Conservation (phyloP, 2,329 filamentous ascomycete species). For the Alternaria ethzedia region DNA sequence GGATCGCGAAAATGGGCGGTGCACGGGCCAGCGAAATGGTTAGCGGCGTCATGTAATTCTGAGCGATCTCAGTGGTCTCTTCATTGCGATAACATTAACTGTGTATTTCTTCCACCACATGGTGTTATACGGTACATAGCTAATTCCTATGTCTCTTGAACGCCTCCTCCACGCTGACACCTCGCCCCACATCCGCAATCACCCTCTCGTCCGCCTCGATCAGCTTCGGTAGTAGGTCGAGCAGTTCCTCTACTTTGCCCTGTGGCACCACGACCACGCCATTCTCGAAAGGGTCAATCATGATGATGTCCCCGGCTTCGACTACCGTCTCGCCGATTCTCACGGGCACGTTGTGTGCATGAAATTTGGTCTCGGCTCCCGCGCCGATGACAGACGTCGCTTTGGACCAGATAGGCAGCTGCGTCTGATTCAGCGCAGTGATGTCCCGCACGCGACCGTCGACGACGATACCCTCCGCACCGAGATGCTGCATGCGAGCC, state of each 20-base stretch:
- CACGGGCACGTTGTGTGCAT: conserved; percentile 56
- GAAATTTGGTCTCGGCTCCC: conserved; percentile 63
- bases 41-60: conserved; percentile 33
- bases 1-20: conserved; percentile 31
- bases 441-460: conserved; percentile 73
- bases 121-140: not conserved
- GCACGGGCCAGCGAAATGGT: conserved; percentile 19
- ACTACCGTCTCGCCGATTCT: conserved; percentile 48
- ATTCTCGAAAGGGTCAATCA: conserved; percentile 70
- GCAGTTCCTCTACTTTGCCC: conserved; percentile 64
- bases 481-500: conserved; percentile 68
- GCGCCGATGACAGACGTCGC: conserved; percentile 65
- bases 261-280: conserved; percentile 72
- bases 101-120: not conserved
- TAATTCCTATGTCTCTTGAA: conserved; percentile 62
- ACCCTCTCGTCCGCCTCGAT: conserved; percentile 53
- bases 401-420: conserved; percentile 65
- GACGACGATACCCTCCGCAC: conserved; percentile 68
- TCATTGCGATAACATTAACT: not conserved
- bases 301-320: conserved; percentile 66
- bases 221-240: conserved; percentile 61
- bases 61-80: conserved; percentile 25
- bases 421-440: conserved; percentile 62
- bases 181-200: conserved; percentile 65
- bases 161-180: conserved; percentile 68